These are phyloP conservation scores for Tulasnella sp. DNA, from an alignment of 768 basidiomycete species.

Conservation along the genomic window DNA sequence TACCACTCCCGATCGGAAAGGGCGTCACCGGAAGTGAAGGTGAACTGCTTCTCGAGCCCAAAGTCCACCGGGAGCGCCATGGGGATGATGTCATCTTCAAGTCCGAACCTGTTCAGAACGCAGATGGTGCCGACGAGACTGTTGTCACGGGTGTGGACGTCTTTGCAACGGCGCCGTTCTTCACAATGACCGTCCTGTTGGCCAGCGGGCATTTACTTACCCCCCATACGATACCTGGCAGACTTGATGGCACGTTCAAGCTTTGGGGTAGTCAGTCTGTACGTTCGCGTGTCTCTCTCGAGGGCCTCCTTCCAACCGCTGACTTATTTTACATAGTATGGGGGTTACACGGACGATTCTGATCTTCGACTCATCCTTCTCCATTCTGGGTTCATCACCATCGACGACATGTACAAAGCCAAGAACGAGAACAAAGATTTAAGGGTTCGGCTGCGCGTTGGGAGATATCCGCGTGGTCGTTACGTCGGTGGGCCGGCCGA, in stretches of 20 bases:
- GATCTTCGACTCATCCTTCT: conserved; percentile 29
- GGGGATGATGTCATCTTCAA: conserved; percentile 2
- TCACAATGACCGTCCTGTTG: conserved; percentile 15
- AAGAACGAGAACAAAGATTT: conserved; percentile 25
- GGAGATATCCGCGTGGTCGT: conserved; percentile 21
- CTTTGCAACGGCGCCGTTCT: background rate
- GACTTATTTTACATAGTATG: conserved; percentile 22
- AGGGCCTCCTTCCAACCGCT: background rate
- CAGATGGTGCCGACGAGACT: background rate
- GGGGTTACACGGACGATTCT: conserved; percentile 31
- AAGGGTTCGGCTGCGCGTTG: conserved; percentile 26
- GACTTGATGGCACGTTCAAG: conserved; percentile 25
- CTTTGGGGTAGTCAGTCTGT: conserved; percentile 29
- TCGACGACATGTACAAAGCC: conserved; percentile 29
- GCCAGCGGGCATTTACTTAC: conserved; percentile 18
- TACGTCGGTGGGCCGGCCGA: conserved; percentile 3
- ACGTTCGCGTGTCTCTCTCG: background rate
- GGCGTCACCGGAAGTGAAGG: conserved; percentile 8
- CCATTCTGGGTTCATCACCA: conserved; percentile 25
- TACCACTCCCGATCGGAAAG: conserved; percentile 24
- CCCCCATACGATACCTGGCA: conserved; percentile 5
- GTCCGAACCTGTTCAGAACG: background rate
- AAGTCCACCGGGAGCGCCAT: background rate
- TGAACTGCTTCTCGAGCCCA: conserved; percentile 26
- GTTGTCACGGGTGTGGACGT: background rate